Conservation (phyloP, 257 asterid species). For the Lantana camara region DNA sequence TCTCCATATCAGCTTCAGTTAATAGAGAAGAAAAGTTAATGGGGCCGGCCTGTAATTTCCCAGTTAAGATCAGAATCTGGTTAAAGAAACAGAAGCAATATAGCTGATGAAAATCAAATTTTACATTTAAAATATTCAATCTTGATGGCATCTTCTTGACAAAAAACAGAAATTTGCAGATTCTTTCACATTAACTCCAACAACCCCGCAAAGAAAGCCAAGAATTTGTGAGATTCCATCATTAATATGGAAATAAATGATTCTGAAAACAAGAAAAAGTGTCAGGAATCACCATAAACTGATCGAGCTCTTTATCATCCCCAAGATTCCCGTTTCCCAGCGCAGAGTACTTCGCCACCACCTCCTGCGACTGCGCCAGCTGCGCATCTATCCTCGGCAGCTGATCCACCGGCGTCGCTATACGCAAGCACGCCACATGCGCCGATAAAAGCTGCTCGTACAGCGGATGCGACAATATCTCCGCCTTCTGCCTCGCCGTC, state of each 20-base stretch:
- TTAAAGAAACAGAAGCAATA: background rate
- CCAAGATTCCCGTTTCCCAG: constrained; percentile 53
- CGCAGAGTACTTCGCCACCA: constrained; percentile 53
- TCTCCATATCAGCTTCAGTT: background rate
- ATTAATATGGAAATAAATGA: background rate
- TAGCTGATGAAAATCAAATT: background rate
- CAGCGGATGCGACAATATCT: constrained; percentile 63
- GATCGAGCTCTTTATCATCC: constrained; percentile 66
- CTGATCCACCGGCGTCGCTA: constrained; percentile 89
- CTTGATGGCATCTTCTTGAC: no score
- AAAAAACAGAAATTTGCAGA: no score
- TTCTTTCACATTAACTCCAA: background rate
- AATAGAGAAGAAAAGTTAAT: background rate
- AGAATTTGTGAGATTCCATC: background rate
- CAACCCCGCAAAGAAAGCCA: background rate
- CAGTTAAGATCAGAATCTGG: no score
- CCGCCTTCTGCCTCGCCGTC: constrained; percentile 57
- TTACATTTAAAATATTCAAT: background rate
- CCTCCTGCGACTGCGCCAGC: constrained; percentile 70
- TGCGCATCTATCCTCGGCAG: constrained; percentile 79
- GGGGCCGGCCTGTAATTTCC: no score
- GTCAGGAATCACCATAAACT: constrained; percentile 52
- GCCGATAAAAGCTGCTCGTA: constrained; percentile 74
- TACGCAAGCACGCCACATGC: constrained; percentile 72
- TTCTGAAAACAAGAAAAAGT: background rate